Evolutionary conservation across 306 rosid species (phyloP).

Genomic region (Nissolia schottii): DNA sequence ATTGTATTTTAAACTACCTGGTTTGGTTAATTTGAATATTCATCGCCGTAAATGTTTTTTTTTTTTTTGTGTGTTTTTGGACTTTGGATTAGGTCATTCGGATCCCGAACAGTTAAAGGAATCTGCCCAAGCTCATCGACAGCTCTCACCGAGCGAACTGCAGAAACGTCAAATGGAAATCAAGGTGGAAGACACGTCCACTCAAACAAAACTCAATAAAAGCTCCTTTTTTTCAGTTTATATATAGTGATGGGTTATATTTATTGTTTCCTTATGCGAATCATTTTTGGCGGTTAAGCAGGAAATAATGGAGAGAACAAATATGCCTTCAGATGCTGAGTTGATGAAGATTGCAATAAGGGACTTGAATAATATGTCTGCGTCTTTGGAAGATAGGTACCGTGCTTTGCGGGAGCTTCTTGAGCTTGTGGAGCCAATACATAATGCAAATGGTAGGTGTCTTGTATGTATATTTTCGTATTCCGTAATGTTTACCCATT

Average conservation of each 20-base stretch:
- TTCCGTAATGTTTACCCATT: not conserved
- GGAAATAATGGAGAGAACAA: constrained; percentile 71
- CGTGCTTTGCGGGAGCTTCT: constrained; percentile 79
- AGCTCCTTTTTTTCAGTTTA: not conserved
- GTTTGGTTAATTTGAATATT: not conserved
- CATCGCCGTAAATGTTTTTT: not conserved
- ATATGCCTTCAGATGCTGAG: constrained; percentile 72
- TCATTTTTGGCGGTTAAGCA: constrained; percentile 21
- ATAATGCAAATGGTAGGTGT: constrained; percentile 75
- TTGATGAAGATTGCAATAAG: constrained; percentile 70
- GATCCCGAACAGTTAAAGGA: constrained; percentile 72
- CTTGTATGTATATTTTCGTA: constrained; percentile 3
- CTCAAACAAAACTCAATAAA: not conserved
- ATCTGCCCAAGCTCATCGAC: constrained; percentile 47
- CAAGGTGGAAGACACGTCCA: constrained; percentile 40
- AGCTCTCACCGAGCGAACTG: constrained; percentile 45
- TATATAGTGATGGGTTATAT: not conserved
- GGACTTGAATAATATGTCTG: constrained; percentile 69
- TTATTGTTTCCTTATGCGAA: not conserved
- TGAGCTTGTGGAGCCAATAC: constrained; percentile 74
- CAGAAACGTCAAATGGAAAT: constrained; percentile 58
- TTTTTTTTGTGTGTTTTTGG: not conserved
- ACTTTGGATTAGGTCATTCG: constrained; percentile 58
- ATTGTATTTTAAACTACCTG: not conserved
- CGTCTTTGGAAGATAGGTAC: constrained; percentile 64